Conservation (phyloP, 306 rosid species). For the Geum urbanum region DNA sequence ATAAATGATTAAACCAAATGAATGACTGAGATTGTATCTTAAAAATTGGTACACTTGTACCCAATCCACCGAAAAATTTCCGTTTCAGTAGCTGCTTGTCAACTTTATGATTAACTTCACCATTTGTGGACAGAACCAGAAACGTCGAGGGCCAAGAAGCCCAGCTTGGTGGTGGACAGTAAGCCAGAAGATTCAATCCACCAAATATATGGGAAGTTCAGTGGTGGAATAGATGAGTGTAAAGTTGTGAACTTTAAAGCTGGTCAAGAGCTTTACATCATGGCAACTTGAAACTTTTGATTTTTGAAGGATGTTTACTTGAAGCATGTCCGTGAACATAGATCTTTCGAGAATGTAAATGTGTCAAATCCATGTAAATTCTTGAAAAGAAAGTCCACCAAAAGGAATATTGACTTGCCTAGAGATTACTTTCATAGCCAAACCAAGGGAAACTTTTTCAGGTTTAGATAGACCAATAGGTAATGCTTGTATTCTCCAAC, state of each 20-base stretch:
- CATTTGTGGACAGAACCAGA: not conserved
- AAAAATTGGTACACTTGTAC: no score
- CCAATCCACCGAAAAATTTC: no score
- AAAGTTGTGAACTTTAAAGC: not conserved
- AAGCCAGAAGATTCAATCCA: not conserved
- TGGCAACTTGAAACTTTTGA: not conserved
- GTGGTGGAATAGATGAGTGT: not conserved
- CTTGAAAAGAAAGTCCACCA: not conserved
- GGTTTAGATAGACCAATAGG: not conserved
- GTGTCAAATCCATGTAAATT: not conserved
- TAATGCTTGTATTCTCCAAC: conserved; percentile 16
- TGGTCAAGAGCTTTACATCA: not conserved
- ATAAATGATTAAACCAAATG: no score
- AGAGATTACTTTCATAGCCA: not conserved
- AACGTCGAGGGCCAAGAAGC: not conserved
- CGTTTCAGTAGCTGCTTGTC: not conserved
- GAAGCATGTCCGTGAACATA: not conserved
- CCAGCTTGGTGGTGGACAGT: not conserved
- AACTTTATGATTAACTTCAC: not conserved
- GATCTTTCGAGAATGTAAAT: not conserved
- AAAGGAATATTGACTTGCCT: not conserved
- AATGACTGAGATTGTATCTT: no score
- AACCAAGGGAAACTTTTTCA: not conserved
- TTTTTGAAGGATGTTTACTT: not conserved
- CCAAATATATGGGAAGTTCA: not conserved